Evolutionary conservation across 345 rosid genomes (phyloP).

Genomic region (Boechera stricta): DNA sequence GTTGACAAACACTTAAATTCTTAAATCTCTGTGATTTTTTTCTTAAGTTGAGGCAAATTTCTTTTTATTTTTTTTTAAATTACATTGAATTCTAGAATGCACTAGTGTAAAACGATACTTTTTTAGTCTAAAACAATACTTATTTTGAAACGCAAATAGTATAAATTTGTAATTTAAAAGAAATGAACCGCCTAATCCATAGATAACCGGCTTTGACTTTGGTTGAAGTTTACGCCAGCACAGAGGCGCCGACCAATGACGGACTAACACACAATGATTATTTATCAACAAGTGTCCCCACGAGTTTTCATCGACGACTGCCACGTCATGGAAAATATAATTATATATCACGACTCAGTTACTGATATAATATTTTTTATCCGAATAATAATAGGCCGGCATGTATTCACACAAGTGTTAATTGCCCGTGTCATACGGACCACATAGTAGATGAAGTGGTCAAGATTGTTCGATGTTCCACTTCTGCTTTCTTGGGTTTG

Average conservation of each 20-base stretch:
- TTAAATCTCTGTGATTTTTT: no score
- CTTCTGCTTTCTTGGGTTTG: constrained; percentile 24
- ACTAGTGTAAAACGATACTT: no score
- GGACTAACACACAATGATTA: constrained; percentile 12
- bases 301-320: constrained; percentile 14
- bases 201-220: constrained; percentile 34
- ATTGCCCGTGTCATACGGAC: constrained; percentile 28
- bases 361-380: not conserved
- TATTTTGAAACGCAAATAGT: no score
- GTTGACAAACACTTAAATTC: no score
- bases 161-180: not conserved
- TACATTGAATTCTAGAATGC: no score
- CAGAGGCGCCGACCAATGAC: constrained; percentile 37
- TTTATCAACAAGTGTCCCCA: constrained; percentile 30
- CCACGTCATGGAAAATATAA: constrained; percentile 36
- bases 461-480: constrained; percentile 41
- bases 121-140: no score
- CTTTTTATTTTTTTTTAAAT: no score
- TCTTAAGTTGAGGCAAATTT: no score
- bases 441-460: constrained; percentile 39
- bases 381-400: constrained; percentile 27
- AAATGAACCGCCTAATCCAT: constrained; percentile 21
- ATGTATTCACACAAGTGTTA: constrained; percentile 11
- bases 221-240: constrained; percentile 23
- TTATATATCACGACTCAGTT: constrained; percentile 18